Evolutionary conservation across 176 grass and related monocot species (phyloP), one percentile per base, ranked within the genome.

Genomic region (Oryza rufipogon): DNA sequence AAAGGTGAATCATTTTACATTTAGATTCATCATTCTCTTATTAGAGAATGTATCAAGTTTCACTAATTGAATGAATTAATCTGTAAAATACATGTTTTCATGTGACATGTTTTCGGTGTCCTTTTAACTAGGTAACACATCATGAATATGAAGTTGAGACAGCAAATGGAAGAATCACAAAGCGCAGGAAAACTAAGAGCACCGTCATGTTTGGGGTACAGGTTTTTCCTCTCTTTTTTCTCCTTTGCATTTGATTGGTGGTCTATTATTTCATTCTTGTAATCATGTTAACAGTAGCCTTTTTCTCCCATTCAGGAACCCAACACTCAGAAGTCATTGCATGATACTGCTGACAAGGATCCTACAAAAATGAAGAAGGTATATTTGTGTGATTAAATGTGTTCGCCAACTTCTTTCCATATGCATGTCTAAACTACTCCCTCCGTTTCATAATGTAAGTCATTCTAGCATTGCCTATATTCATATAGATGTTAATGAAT

Each of bases 131-230:
- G 96, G 88, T 95, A 70, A 93, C 87, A 79, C 91, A 79, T 38
- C 92, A 94, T 89, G 96, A 94, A 85, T 96, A 98, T 80, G 93
- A 93, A 90, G 89, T 94, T 74, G 93, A 96, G 81, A 92, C 92
- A 81, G 88, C 87, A 48, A 88, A 91, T 84, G 93, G 93, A 88
- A 92, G 83, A 89, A 90, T 93, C 58, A 95, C 89, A 81, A 98
- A 94, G 86, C 93, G 93, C 87, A 92, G 91, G 87, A 98, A 94
- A 88, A 90, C 91, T 80, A 93, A 84, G 81, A 98, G 87, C 86
- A 92, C 93, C n/a, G 89, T 93, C 71, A 88, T 98, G 93, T 88
- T 98, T 89, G 91, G 80, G 84, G 96, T 96, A 96, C 45, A 76
- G 44, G 34, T 4, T 80, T 77, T 77, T 79, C 65, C 47, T 80